Percentiles rank a stretch among this genome's conserved stretches.
These are phyloP conservation scores for Heritiera littoralis DNA, from an alignment of 345 rosid species.

Conservation along the genomic window DNA sequence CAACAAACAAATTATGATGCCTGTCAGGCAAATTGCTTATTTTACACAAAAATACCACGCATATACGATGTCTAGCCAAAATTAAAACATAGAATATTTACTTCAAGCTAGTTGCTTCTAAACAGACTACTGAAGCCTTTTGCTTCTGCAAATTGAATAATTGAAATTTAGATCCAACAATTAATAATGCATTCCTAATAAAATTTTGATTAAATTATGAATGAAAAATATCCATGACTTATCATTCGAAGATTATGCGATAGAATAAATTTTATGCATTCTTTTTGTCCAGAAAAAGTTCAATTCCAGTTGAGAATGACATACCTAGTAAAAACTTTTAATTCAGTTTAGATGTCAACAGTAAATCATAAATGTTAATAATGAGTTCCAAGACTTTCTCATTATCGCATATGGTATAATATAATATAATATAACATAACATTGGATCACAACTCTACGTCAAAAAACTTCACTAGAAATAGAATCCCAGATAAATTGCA, in stretches of 20 bases:
- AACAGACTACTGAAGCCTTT: neutral
- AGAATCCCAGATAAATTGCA: neutral
- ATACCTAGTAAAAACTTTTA: neutral
- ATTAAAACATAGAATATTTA: neutral
- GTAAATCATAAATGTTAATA: neutral
- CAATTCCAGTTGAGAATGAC: neutral
- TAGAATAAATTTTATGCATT: neutral
- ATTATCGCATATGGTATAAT: too few relatives aligned
- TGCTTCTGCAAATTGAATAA: neutral
- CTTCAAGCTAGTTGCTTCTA: neutral
- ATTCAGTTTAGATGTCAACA: neutral
- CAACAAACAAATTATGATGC: neutral
- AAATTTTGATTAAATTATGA: neutral
- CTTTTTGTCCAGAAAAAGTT: neutral
- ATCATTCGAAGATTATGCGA: neutral
- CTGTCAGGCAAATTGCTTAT: neutral
- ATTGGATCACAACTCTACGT: neutral
- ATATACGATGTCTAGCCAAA: neutral
- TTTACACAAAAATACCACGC: neutral
- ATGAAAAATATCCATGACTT: neutral
- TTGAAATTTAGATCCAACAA: slow-evolving; percentile 2
- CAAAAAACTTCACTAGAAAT: neutral
- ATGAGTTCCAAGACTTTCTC: neutral
- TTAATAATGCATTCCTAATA: neutral
- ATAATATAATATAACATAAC: too few relatives aligned